Evolutionary conservation across 805 yeast genomes (phyloP).

Genomic region (Priceomyces haplophilus): DNA sequence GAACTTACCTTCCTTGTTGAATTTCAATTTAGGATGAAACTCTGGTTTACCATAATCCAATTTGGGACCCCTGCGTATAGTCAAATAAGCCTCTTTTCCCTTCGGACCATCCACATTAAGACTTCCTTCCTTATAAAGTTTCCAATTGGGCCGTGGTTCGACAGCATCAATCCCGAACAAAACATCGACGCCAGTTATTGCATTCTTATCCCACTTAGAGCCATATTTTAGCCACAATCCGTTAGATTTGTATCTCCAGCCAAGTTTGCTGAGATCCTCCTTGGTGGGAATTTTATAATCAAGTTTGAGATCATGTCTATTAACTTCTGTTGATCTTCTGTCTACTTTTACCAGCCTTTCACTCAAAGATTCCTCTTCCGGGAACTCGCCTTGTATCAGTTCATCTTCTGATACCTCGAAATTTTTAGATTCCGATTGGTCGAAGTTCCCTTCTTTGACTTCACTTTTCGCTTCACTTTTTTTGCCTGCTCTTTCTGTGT

Average conservation of each 20-base stretch:
- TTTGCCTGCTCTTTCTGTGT: slow-evolving; percentile 1
- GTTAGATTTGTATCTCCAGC: slow-evolving; percentile 46
- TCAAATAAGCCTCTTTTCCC: slow-evolving; percentile 24
- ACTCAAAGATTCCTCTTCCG: too few relatives aligned
- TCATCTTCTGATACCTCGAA: not conserved
- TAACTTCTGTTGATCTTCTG: slow-evolving; percentile 14
- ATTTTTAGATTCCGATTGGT: not conserved
- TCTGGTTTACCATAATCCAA: slow-evolving; percentile 24
- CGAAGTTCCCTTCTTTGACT: not conserved
- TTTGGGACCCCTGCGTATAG: slow-evolving; percentile 35
- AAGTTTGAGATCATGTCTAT: slow-evolving; percentile 18
- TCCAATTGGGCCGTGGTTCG: slow-evolving; percentile 79
- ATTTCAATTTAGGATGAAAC: slow-evolving; percentile 31
- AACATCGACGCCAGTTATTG: slow-evolving; percentile 61
- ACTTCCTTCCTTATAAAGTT: slow-evolving; percentile 24
- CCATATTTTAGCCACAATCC: slow-evolving; percentile 66
- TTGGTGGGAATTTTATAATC: slow-evolving; percentile 29
- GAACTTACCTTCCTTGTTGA: slow-evolving; percentile 48
- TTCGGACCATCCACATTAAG: slow-evolving; percentile 19
- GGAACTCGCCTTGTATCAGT: too few relatives aligned
- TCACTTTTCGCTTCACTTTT: slow-evolving; percentile 2
- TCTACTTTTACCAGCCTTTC: slow-evolving; percentile 9
- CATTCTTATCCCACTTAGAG: slow-evolving; percentile 25
- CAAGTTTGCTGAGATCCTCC: slow-evolving; percentile 33
- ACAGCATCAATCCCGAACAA: slow-evolving; percentile 70